Percentiles rank a stretch among this genome's conserved stretches.
Evolutionary conservation across 1,139 yeast species (phyloP).

Genomic region (Hyphopichia burtonii): DNA sequence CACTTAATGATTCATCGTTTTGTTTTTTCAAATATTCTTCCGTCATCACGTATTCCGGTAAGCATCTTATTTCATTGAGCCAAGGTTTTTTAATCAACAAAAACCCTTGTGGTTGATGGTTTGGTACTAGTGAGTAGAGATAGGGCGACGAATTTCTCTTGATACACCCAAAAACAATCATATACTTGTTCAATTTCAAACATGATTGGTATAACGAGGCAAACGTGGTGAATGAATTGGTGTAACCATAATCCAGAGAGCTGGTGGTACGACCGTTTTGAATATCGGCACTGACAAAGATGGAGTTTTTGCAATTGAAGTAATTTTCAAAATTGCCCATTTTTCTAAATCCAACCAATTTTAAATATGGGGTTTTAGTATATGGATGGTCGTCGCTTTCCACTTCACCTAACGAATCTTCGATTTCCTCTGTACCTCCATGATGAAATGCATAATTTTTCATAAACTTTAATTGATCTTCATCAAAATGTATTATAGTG

Average conservation of each 20-base stretch:
- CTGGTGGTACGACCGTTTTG: slow-evolving; percentile 28
- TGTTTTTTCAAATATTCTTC: slow-evolving; percentile 1
- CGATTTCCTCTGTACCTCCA: slow-evolving; percentile 17
- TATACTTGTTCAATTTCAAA: slow-evolving; percentile 51
- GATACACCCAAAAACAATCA: slow-evolving; percentile 70
- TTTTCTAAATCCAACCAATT: slow-evolving; percentile 66
- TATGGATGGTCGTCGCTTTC: slow-evolving; percentile 15
- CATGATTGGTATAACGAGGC: slow-evolving; percentile 67
- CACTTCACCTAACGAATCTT: slow-evolving; percentile 10
- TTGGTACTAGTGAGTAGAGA: slow-evolving; percentile 62
- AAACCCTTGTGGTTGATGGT: slow-evolving; percentile 58
- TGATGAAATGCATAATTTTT: slow-evolving; percentile 39
- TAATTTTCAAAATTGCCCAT: slow-evolving; percentile 43
- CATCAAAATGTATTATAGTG: slow-evolving; percentile 22
- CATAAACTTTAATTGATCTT: slow-evolving; percentile 28
- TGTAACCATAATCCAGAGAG: slow-evolving; percentile 33
- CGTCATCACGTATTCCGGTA: slow-evolving; percentile 31
- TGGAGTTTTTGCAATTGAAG: slow-evolving; percentile 54
- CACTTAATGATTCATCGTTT: slow-evolving; percentile 7
- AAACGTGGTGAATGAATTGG: slow-evolving; percentile 67
- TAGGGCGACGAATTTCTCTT: slow-evolving; percentile 56
- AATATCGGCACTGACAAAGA: slow-evolving; percentile 53
- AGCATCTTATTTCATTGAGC: slow-evolving; percentile 58
- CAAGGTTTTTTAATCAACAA: slow-evolving; percentile 60
- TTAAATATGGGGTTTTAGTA: slow-evolving; percentile 39